Conservation (phyloP, 768 basidiomycete genomes). For the Tricholoma hemisulphureum region DNA sequence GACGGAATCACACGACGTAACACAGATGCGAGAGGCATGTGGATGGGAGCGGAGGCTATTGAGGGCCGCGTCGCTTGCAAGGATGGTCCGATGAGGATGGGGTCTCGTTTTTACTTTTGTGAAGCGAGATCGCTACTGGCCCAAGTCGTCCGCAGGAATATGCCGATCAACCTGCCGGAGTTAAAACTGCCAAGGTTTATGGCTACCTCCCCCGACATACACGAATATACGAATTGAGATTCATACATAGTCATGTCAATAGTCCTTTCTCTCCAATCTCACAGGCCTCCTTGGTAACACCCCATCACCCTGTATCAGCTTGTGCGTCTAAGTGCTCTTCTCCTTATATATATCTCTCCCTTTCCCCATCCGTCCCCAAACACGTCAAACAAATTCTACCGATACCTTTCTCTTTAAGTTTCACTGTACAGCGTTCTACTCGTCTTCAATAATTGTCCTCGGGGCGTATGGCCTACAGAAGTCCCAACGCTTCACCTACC, state of each 20-base stretch:
- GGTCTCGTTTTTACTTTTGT: background rate
- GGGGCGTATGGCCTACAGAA: constrained; percentile 49
- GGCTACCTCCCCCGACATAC: constrained; percentile 24
- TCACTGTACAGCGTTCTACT: constrained; percentile 20
- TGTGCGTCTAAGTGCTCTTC: constrained; percentile 22
- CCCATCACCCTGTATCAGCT: constrained; percentile 39
- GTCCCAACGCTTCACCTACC: constrained; percentile 47
- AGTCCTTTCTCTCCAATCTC: constrained; percentile 30
- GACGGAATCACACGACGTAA: background rate
- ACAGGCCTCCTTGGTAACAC: constrained; percentile 45
- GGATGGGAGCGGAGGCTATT: constrained; percentile 31
- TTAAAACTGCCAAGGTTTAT: constrained; percentile 16
- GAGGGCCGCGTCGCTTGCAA: constrained; percentile 37
- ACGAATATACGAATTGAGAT: constrained; percentile 15
- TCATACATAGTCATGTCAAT: constrained; percentile 30
- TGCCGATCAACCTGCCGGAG: constrained; percentile 34
- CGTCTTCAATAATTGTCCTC: constrained; percentile 12
- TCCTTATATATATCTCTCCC: constrained; percentile 39
- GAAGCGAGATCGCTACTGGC: constrained; percentile 10
- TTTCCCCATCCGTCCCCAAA: constrained; percentile 27
- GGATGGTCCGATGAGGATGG: constrained; percentile 42
- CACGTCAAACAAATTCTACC: constrained; percentile 37
- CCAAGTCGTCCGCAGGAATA: constrained; percentile 31
- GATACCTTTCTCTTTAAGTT: constrained; percentile 32
- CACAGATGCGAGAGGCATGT: constrained; percentile 7